These are phyloP conservation scores for Copromyces sp. DNA, from an alignment of 495 filamentous ascomycete genomes.

Conservation along the genomic window DNA sequence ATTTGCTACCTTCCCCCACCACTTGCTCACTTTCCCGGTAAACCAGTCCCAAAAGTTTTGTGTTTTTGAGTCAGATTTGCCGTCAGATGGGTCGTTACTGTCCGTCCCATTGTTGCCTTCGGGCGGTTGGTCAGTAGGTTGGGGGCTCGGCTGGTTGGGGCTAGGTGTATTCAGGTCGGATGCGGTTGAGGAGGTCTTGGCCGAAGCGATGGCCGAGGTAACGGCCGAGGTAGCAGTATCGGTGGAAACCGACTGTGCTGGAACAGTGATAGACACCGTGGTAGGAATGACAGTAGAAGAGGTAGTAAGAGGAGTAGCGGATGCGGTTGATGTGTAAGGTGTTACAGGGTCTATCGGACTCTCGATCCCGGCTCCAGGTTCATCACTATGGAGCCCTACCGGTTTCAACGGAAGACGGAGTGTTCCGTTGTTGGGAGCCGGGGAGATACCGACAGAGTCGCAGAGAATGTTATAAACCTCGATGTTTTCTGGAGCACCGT, in stretches of 20 bases:
- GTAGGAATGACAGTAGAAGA: background rate
- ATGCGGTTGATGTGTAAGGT: constrained; percentile 2
- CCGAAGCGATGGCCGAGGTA: background rate
- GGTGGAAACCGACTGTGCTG: constrained; percentile 1
- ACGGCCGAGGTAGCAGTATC: background rate
- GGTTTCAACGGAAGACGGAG: constrained; percentile 65
- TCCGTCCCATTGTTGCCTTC: background rate
- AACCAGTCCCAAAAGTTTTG: constrained; percentile 41
- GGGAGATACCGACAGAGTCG: constrained; percentile 61
- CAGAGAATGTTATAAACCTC: constrained; percentile 95
- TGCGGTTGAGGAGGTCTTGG: background rate
- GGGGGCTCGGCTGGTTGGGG: constrained; percentile 11
- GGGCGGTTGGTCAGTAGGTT: constrained; percentile 11
- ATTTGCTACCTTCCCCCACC: constrained; percentile 30
- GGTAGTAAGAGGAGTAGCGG: background rate
- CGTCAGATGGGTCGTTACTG: background rate
- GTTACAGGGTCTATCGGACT: constrained; percentile 26
- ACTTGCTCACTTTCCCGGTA: constrained; percentile 31
- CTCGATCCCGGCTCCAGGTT: constrained; percentile 17
- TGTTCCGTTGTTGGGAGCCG: constrained; percentile 77
- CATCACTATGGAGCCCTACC: constrained; percentile 49
- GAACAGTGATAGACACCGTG: background rate
- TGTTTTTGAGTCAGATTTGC: constrained; percentile 8
- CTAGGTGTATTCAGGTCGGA: background rate
- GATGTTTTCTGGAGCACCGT: constrained; percentile 59